phyloP scores from a whole-genome alignment of 176 grass and related monocot species.

The Cymbopogon citratus region DNA sequence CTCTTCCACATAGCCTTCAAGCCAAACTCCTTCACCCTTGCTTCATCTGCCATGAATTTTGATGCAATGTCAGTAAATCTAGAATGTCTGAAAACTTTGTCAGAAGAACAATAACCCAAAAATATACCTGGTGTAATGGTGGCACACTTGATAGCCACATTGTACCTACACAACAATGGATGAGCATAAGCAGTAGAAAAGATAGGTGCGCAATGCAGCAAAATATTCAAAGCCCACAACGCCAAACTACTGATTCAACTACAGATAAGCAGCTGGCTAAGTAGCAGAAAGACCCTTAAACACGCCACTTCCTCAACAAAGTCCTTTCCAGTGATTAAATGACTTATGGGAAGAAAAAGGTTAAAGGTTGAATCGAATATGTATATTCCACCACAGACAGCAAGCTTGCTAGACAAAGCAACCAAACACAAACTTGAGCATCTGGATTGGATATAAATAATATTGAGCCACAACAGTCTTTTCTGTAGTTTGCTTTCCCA shows the following conservation, averaged over 20 bases:
- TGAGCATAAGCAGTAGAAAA: not conserved
- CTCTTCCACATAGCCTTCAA: slow-evolving; percentile 77
- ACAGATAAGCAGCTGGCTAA: not conserved
- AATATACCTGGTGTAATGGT: slow-evolving; percentile 73
- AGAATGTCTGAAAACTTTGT: not conserved
- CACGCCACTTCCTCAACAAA: not conserved
- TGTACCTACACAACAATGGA: slow-evolving; percentile 42
- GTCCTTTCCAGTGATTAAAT: not conserved
- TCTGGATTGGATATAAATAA: not conserved
- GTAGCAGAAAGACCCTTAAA: not conserved
- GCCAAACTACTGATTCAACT: not conserved
- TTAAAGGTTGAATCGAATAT: not conserved
- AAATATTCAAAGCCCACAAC: not conserved
- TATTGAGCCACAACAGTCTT: not conserved
- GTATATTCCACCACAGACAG: not conserved
- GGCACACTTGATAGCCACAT: slow-evolving; percentile 85
- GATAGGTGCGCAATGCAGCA: not conserved
- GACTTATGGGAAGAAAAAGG: not conserved
- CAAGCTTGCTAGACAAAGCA: not conserved
- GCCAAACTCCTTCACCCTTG: slow-evolving; percentile 55
- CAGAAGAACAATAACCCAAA: slow-evolving; percentile 5
- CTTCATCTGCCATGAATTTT: slow-evolving; percentile 47
- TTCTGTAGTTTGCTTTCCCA: not conserved
- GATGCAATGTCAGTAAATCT: not conserved
- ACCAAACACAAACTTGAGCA: not conserved